Base-by-base conservation (phyloP, 140 eudicot genomes). In the Oenanthe javanica region DNA sequence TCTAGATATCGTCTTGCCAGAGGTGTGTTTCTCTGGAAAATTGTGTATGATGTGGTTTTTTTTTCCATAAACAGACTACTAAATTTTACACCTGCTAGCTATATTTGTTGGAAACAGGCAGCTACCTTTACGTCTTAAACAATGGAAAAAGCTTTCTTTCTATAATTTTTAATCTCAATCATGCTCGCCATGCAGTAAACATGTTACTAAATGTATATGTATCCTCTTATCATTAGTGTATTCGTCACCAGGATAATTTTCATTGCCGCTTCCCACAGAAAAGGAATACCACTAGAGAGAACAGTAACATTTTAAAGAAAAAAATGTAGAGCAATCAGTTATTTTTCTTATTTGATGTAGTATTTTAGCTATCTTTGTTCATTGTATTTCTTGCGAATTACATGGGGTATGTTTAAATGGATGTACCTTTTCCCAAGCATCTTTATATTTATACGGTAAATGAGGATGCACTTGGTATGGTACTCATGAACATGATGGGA, bases 1-100 rank as follows among this genome's bases (percentile, higher is more conserved):
- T 83, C 88, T 95, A 43, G 89, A 86, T 83, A 92, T 95, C 54
- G 80, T 89, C 81, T 89, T 95, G 89, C 97, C 97, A 16, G 99
- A 95, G 96, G 98, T 93, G 78, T 49, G 23, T 61, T 36, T 36
- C 40, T 36, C 40, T 61, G 70, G 38, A 61, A n/a, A 61, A 61
- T 61, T 61, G 23, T 61, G 70, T 61, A n/a, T 23, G 36, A 61
- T n/a, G 38, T 61, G 70, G 70, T 61, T 61, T 23, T 5, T 61
- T 61, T 59, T n/a, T 8, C n/a, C 36, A 36, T 61, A 23, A n/a
- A n/a, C 31, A 61, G n/a, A 61, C n/a, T n/a, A 61, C 69, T 61
- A 21, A 61, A 61, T 6, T 21, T 59, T 61, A 5, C 36, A 61
- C 69, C 23, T 1, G 69, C 49, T 71, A 38, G 51, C 76, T 46